Evolutionary conservation across 805 yeast genomes (phyloP), one percentile per base, ranked within the genome.

Genomic region (Saccharomycopsis lassenensis): DNA sequence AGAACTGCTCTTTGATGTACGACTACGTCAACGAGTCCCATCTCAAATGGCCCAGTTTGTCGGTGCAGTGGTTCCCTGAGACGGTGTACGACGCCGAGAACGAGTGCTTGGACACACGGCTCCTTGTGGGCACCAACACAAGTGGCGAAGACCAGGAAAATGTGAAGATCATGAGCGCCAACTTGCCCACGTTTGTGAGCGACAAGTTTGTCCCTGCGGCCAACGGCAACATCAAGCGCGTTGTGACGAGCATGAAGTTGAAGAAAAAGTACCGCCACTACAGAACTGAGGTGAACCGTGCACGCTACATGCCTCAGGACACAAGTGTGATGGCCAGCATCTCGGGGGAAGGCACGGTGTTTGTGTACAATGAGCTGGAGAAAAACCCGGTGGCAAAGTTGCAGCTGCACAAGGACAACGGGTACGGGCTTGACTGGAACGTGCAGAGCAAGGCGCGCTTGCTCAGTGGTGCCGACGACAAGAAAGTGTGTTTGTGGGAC

Each of bases 11-110:
- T 8, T 74, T 67, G 47, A 80, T 82, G 91, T 82, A 82, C 47
- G 86, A 81, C 48, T 81, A 77, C 52, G 84, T 82, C 22, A 73
- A 80, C 33, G 91, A 82, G 50, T 78, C 89, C 0, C 83, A 80
- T 2, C 58, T 82, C 30, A 71, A 77, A 8, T 82, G 93, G 93
- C 93, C 94, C 2, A 76, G 87, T 2, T 61, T 82, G 33, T 77
- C 89, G 1, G 67, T 79, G 4, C 83, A 82, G 55, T 82, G 91
- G 87, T 54, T 78, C 5, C 87, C 86, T 0, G 60, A 59, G 37
- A 39, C 48, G 39, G 32, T 43, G 35, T 38, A 35, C 1, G 24
- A 33, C 3, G 54, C 48, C 16, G 58, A 50, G 17, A 48, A 50
- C 0, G 54, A 56, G n/a, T 44, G 57, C 4, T 57, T 63, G 8